phyloP scores from a whole-genome alignment of 2,329 filamentous ascomycete genomes.

The Paecilomyces sp. region DNA sequence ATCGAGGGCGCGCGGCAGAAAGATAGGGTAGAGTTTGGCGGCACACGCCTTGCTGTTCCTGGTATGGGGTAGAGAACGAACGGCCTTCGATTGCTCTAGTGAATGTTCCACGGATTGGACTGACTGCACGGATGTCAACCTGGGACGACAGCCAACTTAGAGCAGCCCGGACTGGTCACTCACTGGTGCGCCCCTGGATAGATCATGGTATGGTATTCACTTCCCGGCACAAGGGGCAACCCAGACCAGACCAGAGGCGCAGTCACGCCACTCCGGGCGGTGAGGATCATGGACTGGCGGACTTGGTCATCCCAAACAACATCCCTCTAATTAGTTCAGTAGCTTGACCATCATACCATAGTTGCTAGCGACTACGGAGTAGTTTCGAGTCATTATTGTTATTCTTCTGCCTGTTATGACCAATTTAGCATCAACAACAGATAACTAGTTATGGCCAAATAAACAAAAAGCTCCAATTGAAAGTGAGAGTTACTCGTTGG shows the following conservation, averaged over 20 bases:
- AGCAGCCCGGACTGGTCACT: not conserved
- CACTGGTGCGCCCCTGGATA: not conserved
- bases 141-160: not conserved
- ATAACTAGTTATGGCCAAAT: too few relatives aligned
- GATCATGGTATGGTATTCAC: too few relatives aligned
- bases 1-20: slow-evolving; percentile 1
- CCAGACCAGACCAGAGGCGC: slow-evolving; percentile 1
- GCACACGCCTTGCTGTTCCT: not conserved
- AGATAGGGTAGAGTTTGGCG: not conserved
- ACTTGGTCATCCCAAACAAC: not conserved
- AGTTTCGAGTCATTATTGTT: too few relatives aligned
- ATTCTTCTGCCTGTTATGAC: too few relatives aligned
- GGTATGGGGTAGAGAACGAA: not conserved
- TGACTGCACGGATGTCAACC: not conserved
- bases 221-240: not conserved
- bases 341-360: not conserved
- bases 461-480: too few relatives aligned
- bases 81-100: not conserved
- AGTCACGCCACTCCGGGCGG: slow-evolving; percentile 8
- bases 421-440: too few relatives aligned
- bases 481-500: too few relatives aligned
- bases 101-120: not conserved
- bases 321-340: not conserved
- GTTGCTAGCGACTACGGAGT: too few relatives aligned
- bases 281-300: not conserved